Percentiles rank a stretch among this genome's conserved stretches.
Conservation (phyloP, 306 rosid genomes). For the Prunus fruticosa region DNA sequence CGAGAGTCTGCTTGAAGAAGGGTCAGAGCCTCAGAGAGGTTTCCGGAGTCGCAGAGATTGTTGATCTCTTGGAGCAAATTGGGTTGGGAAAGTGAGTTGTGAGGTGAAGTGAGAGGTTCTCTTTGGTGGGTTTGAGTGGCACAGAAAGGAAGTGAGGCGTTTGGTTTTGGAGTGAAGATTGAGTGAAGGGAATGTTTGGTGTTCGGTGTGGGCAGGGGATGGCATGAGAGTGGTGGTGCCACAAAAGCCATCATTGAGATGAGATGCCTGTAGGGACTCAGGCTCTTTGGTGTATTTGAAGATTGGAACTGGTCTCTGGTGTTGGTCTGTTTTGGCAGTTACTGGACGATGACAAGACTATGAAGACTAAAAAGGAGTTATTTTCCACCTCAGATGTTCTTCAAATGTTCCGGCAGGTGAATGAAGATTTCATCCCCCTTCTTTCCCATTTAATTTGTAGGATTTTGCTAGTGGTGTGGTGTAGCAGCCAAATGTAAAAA, state of each 20-base stretch:
- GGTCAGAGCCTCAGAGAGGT: conserved; percentile 49
- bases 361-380: conserved; percentile 79
- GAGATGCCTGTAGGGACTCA: background rate
- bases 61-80: conserved; percentile 33
- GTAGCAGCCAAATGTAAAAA: no score
- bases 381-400: conserved; percentile 87
- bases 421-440: conserved; percentile 9
- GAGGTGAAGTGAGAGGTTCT: background rate
- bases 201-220: conserved; percentile 4
- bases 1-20: conserved; percentile 35
- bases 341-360: conserved; percentile 74
- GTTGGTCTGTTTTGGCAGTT: no score
- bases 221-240: conserved; percentile 32
- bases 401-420: conserved; percentile 89
- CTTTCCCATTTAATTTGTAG: conserved; percentile 2
- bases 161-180: conserved; percentile 34
- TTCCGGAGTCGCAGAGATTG: conserved; percentile 47
- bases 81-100: no score
- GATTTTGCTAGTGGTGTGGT: no score
- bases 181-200: conserved; percentile 8
- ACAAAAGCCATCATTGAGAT: conserved; percentile 29
- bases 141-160: conserved; percentile 34
- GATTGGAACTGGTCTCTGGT: no score
- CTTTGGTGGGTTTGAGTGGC: conserved; percentile 22
- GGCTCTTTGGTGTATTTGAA: no score